phyloP scores from a whole-genome alignment of 169 alveolate species.

The Cryptosporidium sp. region DNA sequence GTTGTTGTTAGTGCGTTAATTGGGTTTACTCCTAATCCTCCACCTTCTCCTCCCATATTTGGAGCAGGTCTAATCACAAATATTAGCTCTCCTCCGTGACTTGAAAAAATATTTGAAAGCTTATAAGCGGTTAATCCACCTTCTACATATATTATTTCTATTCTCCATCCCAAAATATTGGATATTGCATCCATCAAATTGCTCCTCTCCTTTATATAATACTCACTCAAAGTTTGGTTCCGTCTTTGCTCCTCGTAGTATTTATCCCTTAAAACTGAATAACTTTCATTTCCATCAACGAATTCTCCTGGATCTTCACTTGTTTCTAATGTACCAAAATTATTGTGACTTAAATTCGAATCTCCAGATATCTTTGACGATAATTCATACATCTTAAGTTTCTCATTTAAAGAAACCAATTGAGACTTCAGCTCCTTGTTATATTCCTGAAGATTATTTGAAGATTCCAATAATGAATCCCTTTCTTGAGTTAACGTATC shows the following conservation, averaged over 20 bases:
- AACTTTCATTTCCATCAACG: background rate
- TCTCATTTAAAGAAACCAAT: slow-evolving; percentile 8
- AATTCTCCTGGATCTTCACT: background rate
- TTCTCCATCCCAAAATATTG: slow-evolving; percentile 73
- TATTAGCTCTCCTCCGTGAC: slow-evolving; percentile 58
- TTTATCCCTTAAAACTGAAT: slow-evolving; percentile 9
- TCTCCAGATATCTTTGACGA: background rate
- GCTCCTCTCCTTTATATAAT: slow-evolving; percentile 57
- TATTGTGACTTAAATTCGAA: background rate
- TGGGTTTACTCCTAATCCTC: background rate
- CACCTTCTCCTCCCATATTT: background rate
- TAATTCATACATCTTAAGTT: slow-evolving; percentile 17
- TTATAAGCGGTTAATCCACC: slow-evolving; percentile 70
- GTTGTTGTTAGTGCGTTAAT: slow-evolving; percentile 21
- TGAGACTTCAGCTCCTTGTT: slow-evolving; percentile 38
- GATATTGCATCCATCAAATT: slow-evolving; percentile 61
- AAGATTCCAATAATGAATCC: slow-evolving; percentile 52
- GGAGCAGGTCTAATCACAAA: slow-evolving; percentile 75
- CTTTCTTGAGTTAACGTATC: slow-evolving; percentile 71
- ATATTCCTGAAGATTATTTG: slow-evolving; percentile 25
- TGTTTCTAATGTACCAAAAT: background rate
- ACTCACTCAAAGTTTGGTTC: slow-evolving; percentile 41
- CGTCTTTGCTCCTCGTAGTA: slow-evolving; percentile 49
- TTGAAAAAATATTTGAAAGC: slow-evolving; percentile 57
- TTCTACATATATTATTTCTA: slow-evolving; percentile 59